Evolutionary conservation across 2,329 filamentous ascomycete species (phyloP), one percentile per base, ranked within the genome.

Genomic region (Colletotrichum sp.): DNA sequence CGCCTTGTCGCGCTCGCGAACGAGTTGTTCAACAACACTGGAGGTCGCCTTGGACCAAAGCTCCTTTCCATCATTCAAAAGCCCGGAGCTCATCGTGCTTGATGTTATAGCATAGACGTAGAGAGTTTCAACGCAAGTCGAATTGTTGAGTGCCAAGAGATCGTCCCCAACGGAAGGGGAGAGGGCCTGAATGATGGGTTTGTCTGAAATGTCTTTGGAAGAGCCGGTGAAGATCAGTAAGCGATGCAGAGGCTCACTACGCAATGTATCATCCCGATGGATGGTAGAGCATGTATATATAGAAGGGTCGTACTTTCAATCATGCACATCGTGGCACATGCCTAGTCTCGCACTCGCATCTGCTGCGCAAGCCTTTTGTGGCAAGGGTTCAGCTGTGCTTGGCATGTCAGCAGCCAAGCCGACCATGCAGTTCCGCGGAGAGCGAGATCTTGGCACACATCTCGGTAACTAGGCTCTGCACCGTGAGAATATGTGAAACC

Each of bases 331-430:
- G 6, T 30, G 12, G 8, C 11, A 12, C 36, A 13, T 59, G 36
- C 22, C 15, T 8, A n/a, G 8, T 9, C 32, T 74, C 71, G 71
- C 67, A 75, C 68, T 66, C 72, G 72, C 61, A 34, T 32, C 2
- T 13, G 29, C 30, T 30, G 30, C 71, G 25, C 39, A 59, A 27
- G 12, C 11, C 25, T 25, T 11, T 25, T 19, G 4, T 22, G 15
- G 29, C n/a, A 44, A 8, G 15, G 32, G n/a, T 16, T 52, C 72
- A 66, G 61, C 72, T 39, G n/a, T n/a, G 19, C 68, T 71, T 75
- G 72, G 72, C 68, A 65, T 30, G 61, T 75, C 61, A 71, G 68
- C 68, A 59, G 30, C 68, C 68, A 66, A 71, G 68, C 59, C 7
- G 5, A 36, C 19, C 11, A 29, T 34, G 59, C 29, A 30, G 34